A percentile compares a stretch with the other conserved stretches of the same genome.
Evolutionary conservation across 176 grass and related monocot genomes (phyloP).

Genomic region (Phoenix roebelenii): DNA sequence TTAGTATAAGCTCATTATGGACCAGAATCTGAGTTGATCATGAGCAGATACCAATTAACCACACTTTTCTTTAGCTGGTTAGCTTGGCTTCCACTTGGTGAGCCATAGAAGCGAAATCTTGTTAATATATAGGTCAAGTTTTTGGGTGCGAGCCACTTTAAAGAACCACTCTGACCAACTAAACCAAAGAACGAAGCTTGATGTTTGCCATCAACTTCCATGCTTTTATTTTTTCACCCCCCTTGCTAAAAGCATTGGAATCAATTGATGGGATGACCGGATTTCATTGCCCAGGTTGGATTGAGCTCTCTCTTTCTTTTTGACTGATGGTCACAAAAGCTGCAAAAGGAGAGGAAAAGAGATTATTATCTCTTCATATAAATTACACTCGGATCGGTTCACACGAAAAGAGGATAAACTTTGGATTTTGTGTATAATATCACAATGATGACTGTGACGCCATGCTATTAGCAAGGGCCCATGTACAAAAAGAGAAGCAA

Average conservation of each 20-base stretch:
- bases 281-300: neutral
- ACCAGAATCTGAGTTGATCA: too few relatives aligned
- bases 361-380: neutral
- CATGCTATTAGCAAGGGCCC: slow-evolving; percentile 17
- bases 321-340: slow-evolving; percentile 28
- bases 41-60: too few relatives aligned
- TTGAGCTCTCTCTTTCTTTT: slow-evolving; percentile 11
- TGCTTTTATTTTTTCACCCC: too few relatives aligned
- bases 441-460: neutral
- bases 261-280: slow-evolving; percentile 18
- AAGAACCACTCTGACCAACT: too few relatives aligned
- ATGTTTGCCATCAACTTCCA: too few relatives aligned
- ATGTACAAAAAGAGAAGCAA: slow-evolving; percentile 4
- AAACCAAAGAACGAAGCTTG: too few relatives aligned
- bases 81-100: too few relatives aligned
- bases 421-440: slow-evolving; percentile 21
- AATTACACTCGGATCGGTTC: slow-evolving; percentile 14
- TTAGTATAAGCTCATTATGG: too few relatives aligned
- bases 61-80: too few relatives aligned
- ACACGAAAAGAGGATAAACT: slow-evolving; percentile 10
- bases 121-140: too few relatives aligned
- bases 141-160: too few relatives aligned
- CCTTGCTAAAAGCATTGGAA: slow-evolving; percentile 32
- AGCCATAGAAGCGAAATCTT: too few relatives aligned
- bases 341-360: slow-evolving; percentile 16